These are phyloP conservation scores for Dryas integrifolia DNA, from an alignment of 331 rosid species.

Conservation along the genomic window DNA sequence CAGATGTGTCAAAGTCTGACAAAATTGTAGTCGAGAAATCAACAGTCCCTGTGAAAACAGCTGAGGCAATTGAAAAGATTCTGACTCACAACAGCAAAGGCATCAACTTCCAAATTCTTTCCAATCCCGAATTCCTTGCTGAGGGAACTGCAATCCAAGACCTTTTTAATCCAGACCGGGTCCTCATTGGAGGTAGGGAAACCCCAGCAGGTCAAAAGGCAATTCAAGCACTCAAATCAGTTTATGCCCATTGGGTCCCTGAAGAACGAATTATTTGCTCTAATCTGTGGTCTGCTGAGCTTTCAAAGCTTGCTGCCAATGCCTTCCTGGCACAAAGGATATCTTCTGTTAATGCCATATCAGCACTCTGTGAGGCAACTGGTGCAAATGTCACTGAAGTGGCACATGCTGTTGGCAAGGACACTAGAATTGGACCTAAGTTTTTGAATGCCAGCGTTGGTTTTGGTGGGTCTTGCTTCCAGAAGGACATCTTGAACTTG, in stretches of 20 bases:
- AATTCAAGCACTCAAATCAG: conserved; percentile 55
- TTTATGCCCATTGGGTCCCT: conserved; percentile 90
- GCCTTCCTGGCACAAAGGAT: conserved; percentile 93
- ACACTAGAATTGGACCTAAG: conserved; percentile 81
- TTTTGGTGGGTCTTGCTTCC: conserved; percentile 94
- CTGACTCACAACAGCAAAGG: conserved; percentile 85
- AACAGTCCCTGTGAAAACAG: conserved; percentile 92
- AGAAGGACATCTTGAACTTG: conserved; percentile 85
- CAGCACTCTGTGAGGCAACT: conserved; percentile 90
- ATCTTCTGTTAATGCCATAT: conserved; percentile 91
- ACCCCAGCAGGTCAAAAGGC: conserved; percentile 78
- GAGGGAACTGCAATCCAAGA: conserved; percentile 88
- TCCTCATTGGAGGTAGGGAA: conserved; percentile 91
- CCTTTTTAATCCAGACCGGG: conserved; percentile 66
- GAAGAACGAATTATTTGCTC: conserved; percentile 64
- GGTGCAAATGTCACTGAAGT: conserved; percentile 87
- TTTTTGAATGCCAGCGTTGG: conserved; percentile 92
- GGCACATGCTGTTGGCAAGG: conserved; percentile 75
- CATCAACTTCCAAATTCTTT: conserved; percentile 79
- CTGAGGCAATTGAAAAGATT: conserved; percentile 92
- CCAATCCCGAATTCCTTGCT: conserved; percentile 92
- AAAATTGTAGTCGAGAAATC: conserved; percentile 91
- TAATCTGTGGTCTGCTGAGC: conserved; percentile 94
- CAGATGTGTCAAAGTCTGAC: conserved; percentile 82
- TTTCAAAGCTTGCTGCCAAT: conserved; percentile 94